Evolutionary conservation across 768 basidiomycete species (phyloP).

Genomic region (Porpolomopsis calyptriformis): DNA sequence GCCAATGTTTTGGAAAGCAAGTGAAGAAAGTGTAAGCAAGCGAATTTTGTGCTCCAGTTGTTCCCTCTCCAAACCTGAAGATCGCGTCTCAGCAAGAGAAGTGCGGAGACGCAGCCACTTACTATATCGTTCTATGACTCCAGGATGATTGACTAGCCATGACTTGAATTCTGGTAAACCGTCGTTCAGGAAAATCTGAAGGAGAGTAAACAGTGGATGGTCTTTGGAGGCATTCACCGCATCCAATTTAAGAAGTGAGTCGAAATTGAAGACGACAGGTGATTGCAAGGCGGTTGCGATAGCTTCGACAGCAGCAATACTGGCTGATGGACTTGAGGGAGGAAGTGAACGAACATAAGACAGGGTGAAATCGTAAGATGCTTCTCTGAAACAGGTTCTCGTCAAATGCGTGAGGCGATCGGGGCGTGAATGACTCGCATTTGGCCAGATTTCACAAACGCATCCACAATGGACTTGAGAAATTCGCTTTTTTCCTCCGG

Average conservation of each 20-base stretch:
- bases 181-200: slow-evolving; percentile 62
- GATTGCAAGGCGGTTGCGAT: slow-evolving; percentile 58
- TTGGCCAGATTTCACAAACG: slow-evolving; percentile 46
- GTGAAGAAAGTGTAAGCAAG: slow-evolving; percentile 61
- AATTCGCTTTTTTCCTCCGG: slow-evolving; percentile 54
- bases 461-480: slow-evolving; percentile 51
- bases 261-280: slow-evolving; percentile 68
- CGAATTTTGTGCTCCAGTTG: slow-evolving; percentile 73
- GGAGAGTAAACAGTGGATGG: slow-evolving; percentile 63
- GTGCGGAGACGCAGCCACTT: slow-evolving; percentile 15
- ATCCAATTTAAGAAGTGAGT: slow-evolving; percentile 67
- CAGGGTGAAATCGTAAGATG: slow-evolving; percentile 55
- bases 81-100: slow-evolving; percentile 1
- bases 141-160: slow-evolving; percentile 47
- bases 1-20: slow-evolving; percentile 70
- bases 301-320: slow-evolving; percentile 45
- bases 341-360: slow-evolving; percentile 53
- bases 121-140: slow-evolving; percentile 49
- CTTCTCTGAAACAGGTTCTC: slow-evolving; percentile 29
- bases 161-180: slow-evolving; percentile 50
- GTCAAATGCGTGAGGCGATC: slow-evolving; percentile 3
- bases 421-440: slow-evolving; percentile 34
- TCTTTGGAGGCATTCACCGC: slow-evolving; percentile 54
- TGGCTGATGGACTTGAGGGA: slow-evolving; percentile 38
- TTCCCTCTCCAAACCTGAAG: slow-evolving; percentile 42